Evolutionary conservation across 1,139 yeast genomes (phyloP), one percentile per base, ranked within the genome.

Genomic region (Magnusiomyces ingens): DNA sequence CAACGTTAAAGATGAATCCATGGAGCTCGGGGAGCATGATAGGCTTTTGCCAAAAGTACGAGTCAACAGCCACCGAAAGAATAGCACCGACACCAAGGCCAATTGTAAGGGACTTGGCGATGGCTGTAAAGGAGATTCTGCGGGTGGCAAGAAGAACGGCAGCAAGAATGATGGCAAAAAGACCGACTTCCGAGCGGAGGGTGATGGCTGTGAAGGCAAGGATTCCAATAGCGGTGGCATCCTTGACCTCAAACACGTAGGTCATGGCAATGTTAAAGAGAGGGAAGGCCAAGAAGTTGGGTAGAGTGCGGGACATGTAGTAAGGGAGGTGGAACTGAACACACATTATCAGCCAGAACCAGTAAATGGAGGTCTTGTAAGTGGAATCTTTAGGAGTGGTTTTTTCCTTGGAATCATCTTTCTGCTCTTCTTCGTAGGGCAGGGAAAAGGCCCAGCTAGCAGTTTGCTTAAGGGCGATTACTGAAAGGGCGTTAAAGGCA

Each of bases 211-310:
- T 68, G 60, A 85, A 80, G 0, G 88, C 77, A 41, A 88, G 67
- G 64, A 86, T 67, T 0, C 78, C 67, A 45, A 89, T 67, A 0
- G 90, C 88, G 32, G 61, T 56, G 0, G 75, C 62, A 58, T 73
- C 69, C 48, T 79, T 75, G 8, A 84, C 87, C 32, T 63, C 61
- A 17, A 88, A 62, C 15, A 82, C 63, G 61, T 73, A 74, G 12
- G 81, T 71, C 45, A 85, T 60, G 0, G 86, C 84, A 52, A 71
- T 63, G 55, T 79, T 79, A 1, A 85, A 84, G 42, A 88, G 64
- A 1, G 98, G 96, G 52, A 91, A 73, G 0, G 89, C 95, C 43
- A 91, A 70, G 67, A 89, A 86, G 67, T 91, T 91, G 11, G 98
- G 97, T 57, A 93, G 73, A 0, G 95, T 82, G 59, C 98, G 75